phyloP scores from a whole-genome alignment of 352 stramenopile genomes.

The Globisporangium ultimum region DNA sequence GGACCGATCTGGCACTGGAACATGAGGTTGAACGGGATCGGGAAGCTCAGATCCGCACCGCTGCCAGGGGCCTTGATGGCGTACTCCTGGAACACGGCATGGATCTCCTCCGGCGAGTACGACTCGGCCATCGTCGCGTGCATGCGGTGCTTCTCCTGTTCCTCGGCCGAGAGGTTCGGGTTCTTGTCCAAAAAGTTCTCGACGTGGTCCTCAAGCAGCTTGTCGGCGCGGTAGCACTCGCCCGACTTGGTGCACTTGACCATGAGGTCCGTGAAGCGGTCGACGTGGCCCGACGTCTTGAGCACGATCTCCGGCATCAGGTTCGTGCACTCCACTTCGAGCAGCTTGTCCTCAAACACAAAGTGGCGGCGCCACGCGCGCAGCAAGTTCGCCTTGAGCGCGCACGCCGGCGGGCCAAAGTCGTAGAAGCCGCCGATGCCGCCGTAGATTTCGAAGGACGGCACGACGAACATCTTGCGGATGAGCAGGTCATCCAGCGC shows the following conservation, averaged over 20 bases:
- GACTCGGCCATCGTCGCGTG: conserved; percentile 96
- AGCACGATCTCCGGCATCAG: conserved; percentile 97
- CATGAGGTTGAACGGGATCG: conserved; percentile 99
- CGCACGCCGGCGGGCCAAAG: conserved; percentile 95
- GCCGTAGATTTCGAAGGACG: conserved; percentile 99
- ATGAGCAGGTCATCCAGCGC: conserved; percentile 97
- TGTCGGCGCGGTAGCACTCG: conserved; percentile 99
- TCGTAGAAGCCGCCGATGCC: conserved; percentile 98
- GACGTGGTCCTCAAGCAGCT: conserved; percentile 99
- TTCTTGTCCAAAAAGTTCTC: conserved; percentile 95
- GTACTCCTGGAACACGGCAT: conserved; percentile 93
- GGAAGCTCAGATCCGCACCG: conserved; percentile 92
- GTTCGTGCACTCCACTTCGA: conserved; percentile 99
- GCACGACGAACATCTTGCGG: conserved; percentile 99
- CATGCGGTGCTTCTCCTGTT: conserved; percentile 93
- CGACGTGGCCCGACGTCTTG: conserved; percentile 98
- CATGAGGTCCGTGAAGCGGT: conserved; percentile 99
- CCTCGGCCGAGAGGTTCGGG: conserved; percentile 59
- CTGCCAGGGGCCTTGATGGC: conserved; percentile 90
- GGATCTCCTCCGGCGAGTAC: conserved; percentile 96
- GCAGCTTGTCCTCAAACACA: conserved; percentile 97
- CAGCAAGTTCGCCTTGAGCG: conserved; percentile 96
- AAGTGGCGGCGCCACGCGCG: conserved; percentile 98
- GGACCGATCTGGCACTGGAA: conserved; percentile 99
- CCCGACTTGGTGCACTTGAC: conserved; percentile 97